Base-by-base conservation (phyloP, 305 asterid species). In the Fraxinus nigra region DNA sequence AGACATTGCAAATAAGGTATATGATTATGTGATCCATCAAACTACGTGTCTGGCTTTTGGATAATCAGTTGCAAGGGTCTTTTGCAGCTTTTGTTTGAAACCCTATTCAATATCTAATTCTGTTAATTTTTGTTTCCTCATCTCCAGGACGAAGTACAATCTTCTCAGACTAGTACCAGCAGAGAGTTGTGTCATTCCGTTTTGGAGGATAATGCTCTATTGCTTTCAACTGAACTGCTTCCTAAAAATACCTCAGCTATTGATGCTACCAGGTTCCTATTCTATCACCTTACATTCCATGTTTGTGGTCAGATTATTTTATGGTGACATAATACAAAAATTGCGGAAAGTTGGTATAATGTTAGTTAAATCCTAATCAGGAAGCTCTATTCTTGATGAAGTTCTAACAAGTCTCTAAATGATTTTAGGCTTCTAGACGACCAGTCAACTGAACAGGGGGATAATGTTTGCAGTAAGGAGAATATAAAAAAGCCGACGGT, bases 381-480 rank as follows among this genome's bases (percentile, higher is more conserved):
- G 72, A 22, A 61, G 72, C 26, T n/a, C 13, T 33, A 33, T 73
- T 20, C 28, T 34, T 34, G 51, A 73, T 73, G 77, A 72, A 72
- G 24, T 34, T 73, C 13, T 32, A 37, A 73, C 38, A 16, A 73
- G 28, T 16, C 16, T 34, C 33, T 33, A 33, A 73, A 3, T 33
- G 51, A 73, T 34, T 33, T 73, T 32, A 73, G 51, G 14, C 77
- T 73, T 73, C 83, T 82, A 67, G 92, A 85, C 61, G 89, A 82
- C 85, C 95, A 86, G 75, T 76, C 70, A 69, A 63, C 72, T 76
- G 96, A 92, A 56, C 87, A 75, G 81, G 85, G 87, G 72, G 90
- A 86, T 81, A 85, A 85, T 88, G 86, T 85, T 82, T 80, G 84
- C 86, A 24, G 82, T 18, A 86, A 84, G 86, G 96, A 86, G 78